These are phyloP conservation scores for Quercus aquifolioides DNA, from an alignment of 306 rosid species.

Conservation along the genomic window DNA sequence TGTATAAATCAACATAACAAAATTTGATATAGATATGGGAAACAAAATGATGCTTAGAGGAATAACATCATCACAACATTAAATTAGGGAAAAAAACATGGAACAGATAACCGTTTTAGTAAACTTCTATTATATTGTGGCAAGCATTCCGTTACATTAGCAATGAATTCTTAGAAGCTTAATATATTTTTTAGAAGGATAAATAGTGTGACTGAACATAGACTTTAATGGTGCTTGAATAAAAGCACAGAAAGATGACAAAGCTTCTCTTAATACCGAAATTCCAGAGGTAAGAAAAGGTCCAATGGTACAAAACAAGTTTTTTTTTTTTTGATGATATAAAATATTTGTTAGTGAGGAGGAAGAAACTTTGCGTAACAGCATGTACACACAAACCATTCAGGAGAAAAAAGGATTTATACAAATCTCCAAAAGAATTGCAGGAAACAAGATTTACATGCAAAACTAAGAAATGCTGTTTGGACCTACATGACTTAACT, in stretches of 20 bases:
- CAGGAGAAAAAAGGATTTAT: too few species aligned
- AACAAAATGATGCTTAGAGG: not conserved
- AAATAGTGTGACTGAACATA: not conserved
- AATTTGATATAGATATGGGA: not conserved
- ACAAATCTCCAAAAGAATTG: too few species aligned
- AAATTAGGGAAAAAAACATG: not conserved
- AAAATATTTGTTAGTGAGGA: too few species aligned
- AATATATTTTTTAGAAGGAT: not conserved
- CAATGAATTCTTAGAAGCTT: not conserved
- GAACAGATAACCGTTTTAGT: not conserved
- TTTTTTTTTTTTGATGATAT: not conserved
- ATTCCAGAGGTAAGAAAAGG: not conserved
- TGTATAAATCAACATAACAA: not conserved
- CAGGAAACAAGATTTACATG: too few species aligned
- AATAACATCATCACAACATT: not conserved
- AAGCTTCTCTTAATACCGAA: not conserved
- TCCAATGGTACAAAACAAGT: not conserved
- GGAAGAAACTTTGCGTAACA: too few species aligned
- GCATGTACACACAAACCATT: too few species aligned
- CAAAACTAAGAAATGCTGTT: too few species aligned
- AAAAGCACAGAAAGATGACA: not conserved
- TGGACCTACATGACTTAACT: too few species aligned
- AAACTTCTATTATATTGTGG: not conserved
- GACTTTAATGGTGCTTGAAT: not conserved
- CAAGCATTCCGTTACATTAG: not conserved